phyloP scores from a whole-genome alignment of 257 asterid species.

The Nicotiana sylvestris region DNA sequence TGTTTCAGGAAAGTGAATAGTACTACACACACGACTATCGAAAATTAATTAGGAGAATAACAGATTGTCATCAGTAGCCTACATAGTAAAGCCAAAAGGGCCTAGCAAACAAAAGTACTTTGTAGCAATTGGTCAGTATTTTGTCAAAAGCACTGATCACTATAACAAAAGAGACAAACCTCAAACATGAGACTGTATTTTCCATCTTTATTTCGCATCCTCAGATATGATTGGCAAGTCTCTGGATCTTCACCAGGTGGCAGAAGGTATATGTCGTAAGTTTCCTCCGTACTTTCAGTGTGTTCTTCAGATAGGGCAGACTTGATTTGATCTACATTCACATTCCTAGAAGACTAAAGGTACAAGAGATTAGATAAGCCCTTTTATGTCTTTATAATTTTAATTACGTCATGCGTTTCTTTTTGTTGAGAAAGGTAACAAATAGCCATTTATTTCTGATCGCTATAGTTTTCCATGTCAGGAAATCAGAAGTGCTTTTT shows the following conservation, averaged over 20 bases:
- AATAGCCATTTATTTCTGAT: not conserved
- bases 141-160: not conserved
- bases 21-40: not conserved
- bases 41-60: not conserved
- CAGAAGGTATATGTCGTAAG: constrained; percentile 88
- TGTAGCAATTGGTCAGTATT: not conserved
- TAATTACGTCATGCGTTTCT: not conserved
- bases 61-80: not conserved
- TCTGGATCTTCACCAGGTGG: constrained; percentile 99
- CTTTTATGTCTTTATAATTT: not conserved
- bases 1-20: not conserved
- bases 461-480: not conserved
- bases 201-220: constrained; percentile 98
- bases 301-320: constrained; percentile 61
- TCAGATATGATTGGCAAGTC: constrained; percentile 91
- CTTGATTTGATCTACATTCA: constrained; percentile 63
- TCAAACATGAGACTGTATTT: constrained; percentile 99
- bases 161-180: constrained; percentile 40
- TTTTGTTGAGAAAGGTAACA: not conserved
- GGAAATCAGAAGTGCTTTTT: not conserved
- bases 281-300: constrained; percentile 64
- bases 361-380: constrained; percentile 12
- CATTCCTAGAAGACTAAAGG: constrained; percentile 58
- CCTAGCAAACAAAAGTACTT: not conserved
- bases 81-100: not conserved